Evolutionary conservation across 2,329 filamentous ascomycete species (phyloP).

Genomic region (Aspergillus fischeri): DNA sequence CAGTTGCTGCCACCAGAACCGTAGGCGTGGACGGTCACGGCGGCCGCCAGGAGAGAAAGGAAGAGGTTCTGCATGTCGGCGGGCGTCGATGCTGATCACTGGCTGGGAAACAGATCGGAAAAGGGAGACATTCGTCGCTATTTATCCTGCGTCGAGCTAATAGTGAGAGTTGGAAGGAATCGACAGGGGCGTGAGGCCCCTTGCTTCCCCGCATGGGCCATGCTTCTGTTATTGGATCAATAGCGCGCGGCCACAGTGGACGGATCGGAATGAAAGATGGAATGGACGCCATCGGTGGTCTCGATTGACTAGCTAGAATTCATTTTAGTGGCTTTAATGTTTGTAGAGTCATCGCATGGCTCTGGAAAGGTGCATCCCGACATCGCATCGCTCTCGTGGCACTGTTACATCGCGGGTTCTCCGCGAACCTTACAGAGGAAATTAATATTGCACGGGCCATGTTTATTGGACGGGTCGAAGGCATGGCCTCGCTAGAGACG

Average conservation of each 20-base stretch:
- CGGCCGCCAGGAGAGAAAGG: neutral
- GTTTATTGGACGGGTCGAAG: neutral
- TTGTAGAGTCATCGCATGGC: neutral
- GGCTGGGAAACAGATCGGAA: neutral
- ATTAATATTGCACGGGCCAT: neutral
- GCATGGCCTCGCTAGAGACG: neutral
- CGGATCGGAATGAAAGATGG: neutral
- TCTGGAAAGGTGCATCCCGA: neutral
- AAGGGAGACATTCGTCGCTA: neutral
- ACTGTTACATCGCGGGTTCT: neutral
- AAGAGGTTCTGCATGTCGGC: neutral
- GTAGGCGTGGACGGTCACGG: neutral
- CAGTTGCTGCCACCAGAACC: neutral
- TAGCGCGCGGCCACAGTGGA: neutral
- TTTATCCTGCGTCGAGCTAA: neutral
- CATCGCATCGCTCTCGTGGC: neutral
- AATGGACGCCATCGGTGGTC: neutral
- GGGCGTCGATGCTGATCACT: neutral
- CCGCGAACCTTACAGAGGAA: no score
- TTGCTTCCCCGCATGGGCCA: neutral
- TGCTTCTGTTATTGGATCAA: neutral
- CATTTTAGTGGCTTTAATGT: no score
- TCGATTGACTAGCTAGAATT: no score
- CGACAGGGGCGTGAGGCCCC: neutral
- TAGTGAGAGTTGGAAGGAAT: neutral